A percentile compares a stretch with the other conserved stretches of the same genome.
Evolutionary conservation across 2,329 filamentous ascomycete species (phyloP).

Genomic region (Bipolaris gigantea): DNA sequence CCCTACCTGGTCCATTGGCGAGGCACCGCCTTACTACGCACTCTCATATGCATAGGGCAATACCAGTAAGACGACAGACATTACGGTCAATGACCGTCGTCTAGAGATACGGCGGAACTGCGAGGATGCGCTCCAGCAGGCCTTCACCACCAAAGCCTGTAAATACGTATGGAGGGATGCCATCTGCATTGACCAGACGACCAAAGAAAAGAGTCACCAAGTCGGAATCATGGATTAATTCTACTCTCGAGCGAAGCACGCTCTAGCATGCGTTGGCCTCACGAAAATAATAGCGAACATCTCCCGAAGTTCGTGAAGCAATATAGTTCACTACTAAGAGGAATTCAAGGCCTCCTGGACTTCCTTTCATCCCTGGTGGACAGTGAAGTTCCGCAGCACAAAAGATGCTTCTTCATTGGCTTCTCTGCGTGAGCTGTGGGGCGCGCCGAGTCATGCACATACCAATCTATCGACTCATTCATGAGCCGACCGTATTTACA

Average conservation of each 20-base stretch:
- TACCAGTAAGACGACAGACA: neutral
- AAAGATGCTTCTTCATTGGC: neutral
- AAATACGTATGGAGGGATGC: constrained; percentile 1
- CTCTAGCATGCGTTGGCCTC: neutral
- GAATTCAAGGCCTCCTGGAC: no score
- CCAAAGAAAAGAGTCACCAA: neutral
- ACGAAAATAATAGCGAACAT: neutral
- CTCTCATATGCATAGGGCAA: constrained; percentile 2
- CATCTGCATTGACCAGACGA: neutral
- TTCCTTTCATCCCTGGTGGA: no score
- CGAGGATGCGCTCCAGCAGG: constrained; percentile 4
- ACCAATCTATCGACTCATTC: neutral
- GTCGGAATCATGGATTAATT: neutral
- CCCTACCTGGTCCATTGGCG: neutral
- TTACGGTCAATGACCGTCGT: neutral
- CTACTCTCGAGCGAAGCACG: neutral
- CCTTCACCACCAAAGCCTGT: neutral
- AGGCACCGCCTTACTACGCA: constrained; percentile 1
- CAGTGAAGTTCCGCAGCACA: no score
- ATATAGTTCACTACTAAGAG: neutral
- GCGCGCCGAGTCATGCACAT: neutral
- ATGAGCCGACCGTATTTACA: neutral
- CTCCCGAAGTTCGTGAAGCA: neutral
- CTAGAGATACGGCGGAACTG: neutral
- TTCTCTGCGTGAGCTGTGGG: neutral